phyloP scores from a whole-genome alignment of 2,329 filamentous ascomycete species.

The Colletotrichum nymphaeae region DNA sequence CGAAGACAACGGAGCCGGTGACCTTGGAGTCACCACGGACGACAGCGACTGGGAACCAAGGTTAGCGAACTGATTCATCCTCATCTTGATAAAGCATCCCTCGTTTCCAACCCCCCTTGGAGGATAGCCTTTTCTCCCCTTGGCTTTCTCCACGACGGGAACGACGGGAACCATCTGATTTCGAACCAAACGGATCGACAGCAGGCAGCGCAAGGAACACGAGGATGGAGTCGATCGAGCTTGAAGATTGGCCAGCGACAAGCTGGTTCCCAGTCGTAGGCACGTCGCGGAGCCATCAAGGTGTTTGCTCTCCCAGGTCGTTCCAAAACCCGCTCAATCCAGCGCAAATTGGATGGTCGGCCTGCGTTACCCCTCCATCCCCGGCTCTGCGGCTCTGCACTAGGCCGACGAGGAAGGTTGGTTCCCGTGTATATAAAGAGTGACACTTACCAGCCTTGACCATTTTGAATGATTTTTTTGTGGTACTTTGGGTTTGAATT shows the following conservation, averaged over 20 bases:
- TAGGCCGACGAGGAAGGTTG: slow-evolving; percentile 38
- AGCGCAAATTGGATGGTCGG: slow-evolving; percentile 50
- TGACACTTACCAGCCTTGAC: slow-evolving; percentile 90
- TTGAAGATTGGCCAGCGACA: slow-evolving; percentile 32
- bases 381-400: slow-evolving; percentile 24
- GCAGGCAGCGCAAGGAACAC: slow-evolving; percentile 14
- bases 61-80: slow-evolving; percentile 38
- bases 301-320: slow-evolving; percentile 41
- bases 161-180: slow-evolving; percentile 16
- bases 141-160: slow-evolving; percentile 5
- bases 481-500: slow-evolving; percentile 41
- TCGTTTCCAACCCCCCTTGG: not conserved
- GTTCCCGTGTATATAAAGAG: slow-evolving; percentile 39
- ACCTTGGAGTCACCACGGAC: slow-evolving; percentile 98
- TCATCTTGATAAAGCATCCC: slow-evolving; percentile 7
- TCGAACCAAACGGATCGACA: slow-evolving; percentile 19
- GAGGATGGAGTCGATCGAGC: slow-evolving; percentile 13
- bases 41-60: slow-evolving; percentile 78
- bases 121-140: not conserved
- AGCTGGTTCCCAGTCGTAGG: slow-evolving; percentile 8
- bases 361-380: slow-evolving; percentile 44
- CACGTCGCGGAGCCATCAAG: slow-evolving; percentile 43
- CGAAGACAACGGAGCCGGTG: slow-evolving; percentile 92
- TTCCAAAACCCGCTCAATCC: slow-evolving; percentile 69
- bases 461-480: slow-evolving; percentile 81